A percentile compares a stretch with the other conserved stretches of the same genome.
Evolutionary conservation across 1,284 basidiomycete species (phyloP).

Genomic region (Leucoagaricus sp.): DNA sequence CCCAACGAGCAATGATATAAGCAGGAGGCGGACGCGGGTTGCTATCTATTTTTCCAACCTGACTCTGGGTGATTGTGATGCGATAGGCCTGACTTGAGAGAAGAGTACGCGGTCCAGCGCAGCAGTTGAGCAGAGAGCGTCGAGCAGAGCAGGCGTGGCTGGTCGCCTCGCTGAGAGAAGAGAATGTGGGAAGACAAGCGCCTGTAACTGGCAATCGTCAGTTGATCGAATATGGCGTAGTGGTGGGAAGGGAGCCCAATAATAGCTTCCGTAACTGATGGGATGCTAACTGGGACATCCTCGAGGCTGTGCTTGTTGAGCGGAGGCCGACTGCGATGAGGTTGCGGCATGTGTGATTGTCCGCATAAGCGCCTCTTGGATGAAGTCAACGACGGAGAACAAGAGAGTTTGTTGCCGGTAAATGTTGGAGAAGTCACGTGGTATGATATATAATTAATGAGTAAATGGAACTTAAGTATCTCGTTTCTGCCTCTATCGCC

Average conservation of each 20-base stretch:
- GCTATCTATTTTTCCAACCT: conserved; percentile 5
- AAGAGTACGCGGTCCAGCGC: not conserved
- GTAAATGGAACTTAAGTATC: not conserved
- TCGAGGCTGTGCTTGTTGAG: not conserved
- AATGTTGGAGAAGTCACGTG: too few relatives aligned
- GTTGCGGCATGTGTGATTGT: too few relatives aligned
- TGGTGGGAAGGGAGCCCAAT: not conserved
- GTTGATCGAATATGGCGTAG: not conserved
- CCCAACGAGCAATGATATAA: not conserved
- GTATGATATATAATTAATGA: too few relatives aligned
- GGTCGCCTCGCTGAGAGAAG: not conserved
- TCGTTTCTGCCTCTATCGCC: not conserved
- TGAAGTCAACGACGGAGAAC: too few relatives aligned
- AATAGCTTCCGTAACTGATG: not conserved
- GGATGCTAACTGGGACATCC: not conserved
- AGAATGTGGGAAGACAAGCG: not conserved
- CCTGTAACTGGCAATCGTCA: not conserved
- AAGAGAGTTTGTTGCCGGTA: too few relatives aligned
- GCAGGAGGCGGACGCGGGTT: not conserved
- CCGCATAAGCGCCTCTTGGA: too few relatives aligned
- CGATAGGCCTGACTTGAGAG: too few relatives aligned
- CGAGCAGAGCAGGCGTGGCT: not conserved
- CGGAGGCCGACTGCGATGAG: too few relatives aligned
- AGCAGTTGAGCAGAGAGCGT: not conserved
- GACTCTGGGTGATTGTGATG: not conserved